Evolutionary conservation across 805 yeast genomes (phyloP).

Genomic region (Saitoella complicata): DNA sequence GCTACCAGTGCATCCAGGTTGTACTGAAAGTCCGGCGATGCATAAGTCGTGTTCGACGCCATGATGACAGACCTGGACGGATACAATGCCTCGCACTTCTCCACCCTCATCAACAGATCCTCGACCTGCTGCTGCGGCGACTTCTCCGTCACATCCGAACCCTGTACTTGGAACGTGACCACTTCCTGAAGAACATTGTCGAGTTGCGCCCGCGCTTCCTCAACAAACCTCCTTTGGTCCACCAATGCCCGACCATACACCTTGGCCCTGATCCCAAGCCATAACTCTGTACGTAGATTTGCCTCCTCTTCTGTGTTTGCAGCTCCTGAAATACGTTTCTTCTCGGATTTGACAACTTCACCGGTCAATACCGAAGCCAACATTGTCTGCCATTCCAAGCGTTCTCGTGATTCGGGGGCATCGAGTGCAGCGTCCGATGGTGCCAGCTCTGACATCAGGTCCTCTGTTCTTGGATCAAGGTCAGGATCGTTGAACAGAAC

Average conservation of each 20-base stretch:
- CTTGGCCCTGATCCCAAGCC: slow-evolving; percentile 80
- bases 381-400: slow-evolving; percentile 95
- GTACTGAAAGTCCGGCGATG: slow-evolving; percentile 43
- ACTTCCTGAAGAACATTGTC: slow-evolving; percentile 60
- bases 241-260: slow-evolving; percentile 63
- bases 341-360: slow-evolving; percentile 83
- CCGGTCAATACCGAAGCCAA: slow-evolving; percentile 79
- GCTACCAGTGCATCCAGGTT: slow-evolving; percentile 65
- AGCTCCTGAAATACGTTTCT: slow-evolving; percentile 38
- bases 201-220: slow-evolving; percentile 53
- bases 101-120: slow-evolving; percentile 41
- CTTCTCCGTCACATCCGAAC: slow-evolving; percentile 21
- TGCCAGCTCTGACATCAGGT: slow-evolving; percentile 9
- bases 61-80: slow-evolving; percentile 62
- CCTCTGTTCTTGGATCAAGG: slow-evolving; percentile 8
- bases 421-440: slow-evolving; percentile 16
- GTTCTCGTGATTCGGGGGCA: slow-evolving; percentile 33
- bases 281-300: slow-evolving; percentile 30
- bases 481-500: slow-evolving; percentile 7
- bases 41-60: slow-evolving; percentile 57
- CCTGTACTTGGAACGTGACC: slow-evolving; percentile 40
- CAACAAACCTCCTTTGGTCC: slow-evolving; percentile 55
- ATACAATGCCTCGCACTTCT: slow-evolving; percentile 62
- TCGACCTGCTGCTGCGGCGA: slow-evolving; percentile 32
- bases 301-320: slow-evolving; percentile 31